Evolutionary conservation across 148 eudicot genomes (phyloP).

Genomic region (Diospyros lotus): DNA sequence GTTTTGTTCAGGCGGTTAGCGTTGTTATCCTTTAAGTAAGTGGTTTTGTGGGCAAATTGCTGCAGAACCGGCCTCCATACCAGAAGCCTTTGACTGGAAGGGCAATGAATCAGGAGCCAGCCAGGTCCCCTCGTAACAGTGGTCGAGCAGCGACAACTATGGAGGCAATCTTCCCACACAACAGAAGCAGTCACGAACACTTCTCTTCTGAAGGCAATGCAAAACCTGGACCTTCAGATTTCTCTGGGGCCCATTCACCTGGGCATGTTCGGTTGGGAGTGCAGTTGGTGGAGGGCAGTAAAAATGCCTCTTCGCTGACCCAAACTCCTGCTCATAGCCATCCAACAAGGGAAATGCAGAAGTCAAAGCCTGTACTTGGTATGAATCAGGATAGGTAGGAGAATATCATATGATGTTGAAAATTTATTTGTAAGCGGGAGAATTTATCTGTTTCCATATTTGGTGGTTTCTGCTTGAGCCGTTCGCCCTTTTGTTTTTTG

Average conservation of each 20-base stretch:
- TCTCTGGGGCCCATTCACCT: conserved; percentile 22
- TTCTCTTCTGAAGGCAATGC: conserved; percentile 30
- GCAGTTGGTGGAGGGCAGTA: conserved; percentile 22
- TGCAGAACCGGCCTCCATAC: conserved; percentile 57
- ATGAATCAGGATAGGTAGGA: conserved; percentile 32
- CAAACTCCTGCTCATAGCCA: conserved; percentile 9
- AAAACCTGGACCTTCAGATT: conserved; percentile 22
- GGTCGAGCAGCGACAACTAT: conserved; percentile 29
- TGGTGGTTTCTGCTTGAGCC: no score
- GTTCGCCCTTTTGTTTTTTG: background rate
- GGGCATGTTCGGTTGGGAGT: conserved; percentile 18
- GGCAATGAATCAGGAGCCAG: conserved; percentile 42
- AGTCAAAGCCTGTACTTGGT: conserved; percentile 21
- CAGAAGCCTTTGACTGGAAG: conserved; percentile 38
- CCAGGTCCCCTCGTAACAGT: conserved; percentile 53
- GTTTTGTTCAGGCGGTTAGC: background rate
- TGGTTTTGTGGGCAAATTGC: conserved; percentile 8
- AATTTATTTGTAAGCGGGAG: background rate
- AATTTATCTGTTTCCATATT: no score
- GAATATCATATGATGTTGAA: background rate
- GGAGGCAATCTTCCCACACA: conserved; percentile 22
- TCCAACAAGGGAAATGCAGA: conserved; percentile 19
- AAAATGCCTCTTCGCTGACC: conserved; percentile 19
- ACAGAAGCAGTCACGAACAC: conserved; percentile 25
- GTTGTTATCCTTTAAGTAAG: background rate